Percentiles rank a stretch among this genome's conserved stretches.
These are phyloP conservation scores for Arabis hirsuta DNA, from an alignment of 345 rosid genomes.

Conservation along the genomic window DNA sequence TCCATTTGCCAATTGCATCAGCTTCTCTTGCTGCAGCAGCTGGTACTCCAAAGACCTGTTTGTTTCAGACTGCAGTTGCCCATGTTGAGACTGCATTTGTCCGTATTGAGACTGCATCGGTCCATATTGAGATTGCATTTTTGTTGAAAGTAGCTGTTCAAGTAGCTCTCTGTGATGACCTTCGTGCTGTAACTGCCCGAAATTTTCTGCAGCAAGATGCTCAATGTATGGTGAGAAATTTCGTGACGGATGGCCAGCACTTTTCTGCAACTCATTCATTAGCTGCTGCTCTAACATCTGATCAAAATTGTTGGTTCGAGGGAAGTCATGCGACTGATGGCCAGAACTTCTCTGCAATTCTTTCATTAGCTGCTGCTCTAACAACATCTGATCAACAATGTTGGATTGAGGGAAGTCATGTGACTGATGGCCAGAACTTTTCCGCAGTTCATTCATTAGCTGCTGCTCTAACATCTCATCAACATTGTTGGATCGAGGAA, in stretches of 20 bases:
- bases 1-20: slow-evolving; percentile 54
- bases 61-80: slow-evolving; percentile 38
- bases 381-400: slow-evolving; percentile 40
- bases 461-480: slow-evolving; percentile 48
- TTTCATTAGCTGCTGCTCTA: slow-evolving; percentile 43
- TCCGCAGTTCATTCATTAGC: slow-evolving; percentile 41
- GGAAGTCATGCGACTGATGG: slow-evolving; percentile 52
- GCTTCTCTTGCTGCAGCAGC: slow-evolving; percentile 68
- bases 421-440: slow-evolving; percentile 39
- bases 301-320: slow-evolving; percentile 32
- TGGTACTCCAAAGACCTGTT: slow-evolving; percentile 61
- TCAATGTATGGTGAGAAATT: slow-evolving; percentile 57
- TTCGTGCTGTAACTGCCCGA: slow-evolving; percentile 57
- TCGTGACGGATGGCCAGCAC: slow-evolving; percentile 50
- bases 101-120: slow-evolving; percentile 43
- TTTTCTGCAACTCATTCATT: slow-evolving; percentile 44
- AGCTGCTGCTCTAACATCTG: slow-evolving; percentile 47
- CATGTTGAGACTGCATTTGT: slow-evolving; percentile 52
- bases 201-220: slow-evolving; percentile 58
- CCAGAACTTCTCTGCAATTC: slow-evolving; percentile 48
- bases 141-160: slow-evolving; percentile 52
- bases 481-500: slow-evolving; percentile 33
- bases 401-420: slow-evolving; percentile 23
- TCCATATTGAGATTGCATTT: not conserved
- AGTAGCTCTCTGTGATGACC: slow-evolving; percentile 64